phyloP scores from a whole-genome alignment of 2,329 filamentous ascomycete genomes.

The Ophiocordyceps robertsii region DNA sequence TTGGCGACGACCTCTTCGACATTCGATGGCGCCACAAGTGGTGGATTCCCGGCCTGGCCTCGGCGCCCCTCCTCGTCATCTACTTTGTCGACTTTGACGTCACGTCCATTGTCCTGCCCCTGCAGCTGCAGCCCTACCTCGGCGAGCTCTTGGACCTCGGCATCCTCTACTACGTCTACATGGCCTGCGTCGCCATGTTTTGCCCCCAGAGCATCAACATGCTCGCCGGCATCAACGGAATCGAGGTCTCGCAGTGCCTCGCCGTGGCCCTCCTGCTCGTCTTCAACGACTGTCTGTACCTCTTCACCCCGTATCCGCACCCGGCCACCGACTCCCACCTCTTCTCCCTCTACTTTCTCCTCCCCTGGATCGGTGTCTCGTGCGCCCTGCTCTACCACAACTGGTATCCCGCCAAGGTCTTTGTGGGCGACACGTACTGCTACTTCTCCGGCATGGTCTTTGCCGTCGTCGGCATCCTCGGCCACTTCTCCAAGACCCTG shows the following conservation, averaged over 20 bases:
- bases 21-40: slow-evolving; percentile 99
- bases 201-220: slow-evolving; percentile 99
- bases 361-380: slow-evolving; percentile 90
- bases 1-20: slow-evolving; percentile 94
- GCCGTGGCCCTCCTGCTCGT: slow-evolving; percentile 76
- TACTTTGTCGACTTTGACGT: slow-evolving; percentile 99
- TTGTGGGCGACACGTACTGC: slow-evolving; percentile 97
- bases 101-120: slow-evolving; percentile 84
- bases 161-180: slow-evolving; percentile 84
- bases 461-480: slow-evolving; percentile 88
- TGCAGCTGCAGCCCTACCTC: slow-evolving; percentile 71
- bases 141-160: slow-evolving; percentile 77
- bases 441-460: slow-evolving; percentile 99
- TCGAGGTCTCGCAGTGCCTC: slow-evolving; percentile 89
- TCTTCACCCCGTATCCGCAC: slow-evolving; percentile 72
- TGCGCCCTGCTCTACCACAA: slow-evolving; percentile 80
- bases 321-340: slow-evolving; percentile 92
- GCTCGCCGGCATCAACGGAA: slow-evolving; percentile 96
- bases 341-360: slow-evolving; percentile 86
- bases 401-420: slow-evolving; percentile 89
- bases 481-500: slow-evolving; percentile 96
- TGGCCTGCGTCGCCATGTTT: slow-evolving; percentile 93
- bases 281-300: slow-evolving; percentile 79
- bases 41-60: slow-evolving; percentile 88
- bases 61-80: slow-evolving; percentile 85